Percentiles rank a stretch among this genome's conserved stretches.
Evolutionary conservation across 176 grass and related monocot genomes (phyloP).

Genomic region (Oryza punctata): DNA sequence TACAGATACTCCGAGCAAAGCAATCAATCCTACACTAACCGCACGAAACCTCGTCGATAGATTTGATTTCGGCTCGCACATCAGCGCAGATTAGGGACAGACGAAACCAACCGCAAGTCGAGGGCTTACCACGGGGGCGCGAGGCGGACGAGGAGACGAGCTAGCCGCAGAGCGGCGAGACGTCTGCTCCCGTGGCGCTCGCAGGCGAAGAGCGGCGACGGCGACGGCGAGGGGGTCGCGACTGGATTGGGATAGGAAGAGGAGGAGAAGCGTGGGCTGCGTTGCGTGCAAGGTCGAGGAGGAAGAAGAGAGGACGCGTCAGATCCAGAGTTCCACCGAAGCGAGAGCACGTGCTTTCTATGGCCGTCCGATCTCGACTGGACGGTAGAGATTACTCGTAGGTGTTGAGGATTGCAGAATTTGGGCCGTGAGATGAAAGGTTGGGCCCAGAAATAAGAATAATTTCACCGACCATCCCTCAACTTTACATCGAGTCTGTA

Average conservation of each 20-base stretch:
- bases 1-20: not conserved
- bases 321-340: not conserved
- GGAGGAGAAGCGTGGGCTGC: not conserved
- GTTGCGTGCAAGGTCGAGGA: not conserved
- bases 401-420: not conserved
- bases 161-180: not conserved
- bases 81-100: not conserved
- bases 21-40: not conserved
- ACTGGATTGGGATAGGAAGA: constrained; percentile 17
- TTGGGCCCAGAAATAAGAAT: too few species aligned
- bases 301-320: constrained; percentile 5
- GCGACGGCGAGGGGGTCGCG: not conserved
- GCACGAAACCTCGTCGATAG: not conserved
- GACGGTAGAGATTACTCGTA: not conserved
- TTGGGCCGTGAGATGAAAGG: not conserved
- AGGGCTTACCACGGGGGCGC: constrained; percentile 30
- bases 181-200: not conserved
- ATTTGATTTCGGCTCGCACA: constrained; percentile 3
- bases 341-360: not conserved
- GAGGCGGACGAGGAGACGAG: not conserved
- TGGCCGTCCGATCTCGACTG: not conserved
- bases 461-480: too few species aligned
- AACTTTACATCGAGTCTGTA: too few species aligned
- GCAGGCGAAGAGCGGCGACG: not conserved
- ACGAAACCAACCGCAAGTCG: not conserved